Percentiles rank a stretch among this genome's conserved stretches.
Conservation (phyloP, 75 land plant genomes). For the Gnetum montanum region DNA sequence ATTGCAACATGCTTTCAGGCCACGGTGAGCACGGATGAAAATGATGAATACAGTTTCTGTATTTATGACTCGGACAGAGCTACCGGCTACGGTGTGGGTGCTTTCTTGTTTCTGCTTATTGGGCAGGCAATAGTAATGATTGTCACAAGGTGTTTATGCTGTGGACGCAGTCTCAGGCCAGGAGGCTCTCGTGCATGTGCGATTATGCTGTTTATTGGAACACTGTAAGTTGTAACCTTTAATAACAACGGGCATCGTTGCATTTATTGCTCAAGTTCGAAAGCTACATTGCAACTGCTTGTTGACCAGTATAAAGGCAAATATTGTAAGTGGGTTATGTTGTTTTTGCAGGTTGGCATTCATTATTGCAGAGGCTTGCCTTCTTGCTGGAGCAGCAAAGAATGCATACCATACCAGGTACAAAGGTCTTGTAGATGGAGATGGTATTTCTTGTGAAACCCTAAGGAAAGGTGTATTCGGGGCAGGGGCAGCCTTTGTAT, state of each 20-base stretch:
- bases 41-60: constrained; percentile 35
- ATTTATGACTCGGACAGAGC: constrained; percentile 71
- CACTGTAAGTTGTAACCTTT: no score
- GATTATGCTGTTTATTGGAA: constrained; percentile 57
- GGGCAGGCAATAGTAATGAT: constrained; percentile 61
- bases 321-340: no score
- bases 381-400: constrained; percentile 68
- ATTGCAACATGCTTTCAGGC: no score
- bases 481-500: constrained; percentile 78
- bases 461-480: constrained; percentile 79
- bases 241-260: no score
- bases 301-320: no score
- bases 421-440: constrained; percentile 15
- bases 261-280: no score
- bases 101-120: constrained; percentile 65
- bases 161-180: constrained; percentile 64
- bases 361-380: constrained; percentile 60
- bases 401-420: constrained; percentile 76
- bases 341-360: constrained; percentile 57
- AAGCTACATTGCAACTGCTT: no score
- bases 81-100: constrained; percentile 75
- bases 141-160: constrained; percentile 84
- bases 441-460: constrained; percentile 53
- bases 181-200: constrained; percentile 69
- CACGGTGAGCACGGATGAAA: constrained; percentile 7